Conservation (phyloP, 108 stramenopile genomes). For the Skeletonema potamos region DNA sequence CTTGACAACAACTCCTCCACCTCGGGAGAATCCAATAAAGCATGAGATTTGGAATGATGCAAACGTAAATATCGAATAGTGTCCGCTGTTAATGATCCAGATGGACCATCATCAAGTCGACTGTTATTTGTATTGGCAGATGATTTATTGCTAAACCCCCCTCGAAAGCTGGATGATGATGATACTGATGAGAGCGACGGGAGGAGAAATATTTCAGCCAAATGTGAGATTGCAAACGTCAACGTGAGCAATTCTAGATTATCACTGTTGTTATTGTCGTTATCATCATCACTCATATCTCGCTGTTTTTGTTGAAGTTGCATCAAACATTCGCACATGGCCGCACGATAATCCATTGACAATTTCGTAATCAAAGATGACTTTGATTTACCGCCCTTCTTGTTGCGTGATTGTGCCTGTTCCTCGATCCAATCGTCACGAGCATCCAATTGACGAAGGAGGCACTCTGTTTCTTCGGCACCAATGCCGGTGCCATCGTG, state of each 20-base stretch:
- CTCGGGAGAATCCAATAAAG: constrained; percentile 6
- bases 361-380: constrained; percentile 6
- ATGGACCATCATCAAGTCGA: constrained; percentile 26
- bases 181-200: neutral
- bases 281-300: constrained; percentile 5
- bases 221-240: constrained; percentile 56
- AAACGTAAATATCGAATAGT: constrained; percentile 72
- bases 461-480: constrained; percentile 57
- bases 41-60: constrained; percentile 39
- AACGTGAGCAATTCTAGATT: constrained; percentile 61
- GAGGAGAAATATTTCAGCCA: constrained; percentile 68
- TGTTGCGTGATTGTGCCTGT: neutral
- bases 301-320: constrained; percentile 24
- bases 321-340: constrained; percentile 52
- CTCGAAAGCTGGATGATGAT: neutral
- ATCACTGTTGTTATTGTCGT: constrained; percentile 13
- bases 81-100: constrained; percentile 75
- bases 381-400: neutral
- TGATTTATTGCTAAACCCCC: neutral
- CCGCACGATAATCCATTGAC: constrained; percentile 52
- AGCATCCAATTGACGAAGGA: constrained; percentile 62
- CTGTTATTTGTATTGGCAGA: neutral
- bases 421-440: constrained; percentile 46
- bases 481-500: constrained; percentile 73
- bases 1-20: constrained; percentile 41